Evolutionary conservation across 352 stramenopile genomes (phyloP), one percentile per base, ranked within the genome.

Genomic region (Phytophthora kernoviae): DNA sequence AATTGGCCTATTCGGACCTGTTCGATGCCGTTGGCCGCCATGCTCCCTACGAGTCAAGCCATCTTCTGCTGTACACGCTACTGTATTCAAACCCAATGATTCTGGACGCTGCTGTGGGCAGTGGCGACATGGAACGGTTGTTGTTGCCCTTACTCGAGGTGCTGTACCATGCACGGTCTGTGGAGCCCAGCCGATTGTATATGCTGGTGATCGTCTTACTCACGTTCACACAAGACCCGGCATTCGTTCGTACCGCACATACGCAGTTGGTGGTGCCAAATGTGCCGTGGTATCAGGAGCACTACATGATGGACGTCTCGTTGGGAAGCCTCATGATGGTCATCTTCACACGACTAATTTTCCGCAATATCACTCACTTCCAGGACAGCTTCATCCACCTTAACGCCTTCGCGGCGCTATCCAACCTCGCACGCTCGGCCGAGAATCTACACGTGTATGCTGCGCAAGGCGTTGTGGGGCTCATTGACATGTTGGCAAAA

Each of bases 401-500:
- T 30, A 88, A 91, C 36, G 83, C 80, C 2, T 91, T 94, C 53
- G 81, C 79, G 0, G 75, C 62, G 7, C 57, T 94, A 2, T 93
- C 80, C 11, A 94, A 94, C 48, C 68, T 94, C 14, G 81, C 84
- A 12, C 79, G 83, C 2, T 80, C 73, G 17, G 83, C 83, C 10
- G 77, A 91, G 51, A 87, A 91, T 41, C 46, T 94, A 14, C 85
- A 94, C 59, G 68, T 78, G 37, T 88, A 87, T 50, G 81, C 85
- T 20, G 83, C 82, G 3, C 85, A 94, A 64, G 82, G 69, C 15
- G 67, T 94, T 18, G 72, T 94, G 1, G 68, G 72, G 0, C 34
- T 90, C 24, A 81, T 94, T 44, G 81, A 88, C 26, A 84, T 91
- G 70, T 55, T 90, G 41, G 79, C 70, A 14, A 94, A 91, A 93